Base-by-base conservation (phyloP, 306 rosid species). In the Adenanthera pavonina region DNA sequence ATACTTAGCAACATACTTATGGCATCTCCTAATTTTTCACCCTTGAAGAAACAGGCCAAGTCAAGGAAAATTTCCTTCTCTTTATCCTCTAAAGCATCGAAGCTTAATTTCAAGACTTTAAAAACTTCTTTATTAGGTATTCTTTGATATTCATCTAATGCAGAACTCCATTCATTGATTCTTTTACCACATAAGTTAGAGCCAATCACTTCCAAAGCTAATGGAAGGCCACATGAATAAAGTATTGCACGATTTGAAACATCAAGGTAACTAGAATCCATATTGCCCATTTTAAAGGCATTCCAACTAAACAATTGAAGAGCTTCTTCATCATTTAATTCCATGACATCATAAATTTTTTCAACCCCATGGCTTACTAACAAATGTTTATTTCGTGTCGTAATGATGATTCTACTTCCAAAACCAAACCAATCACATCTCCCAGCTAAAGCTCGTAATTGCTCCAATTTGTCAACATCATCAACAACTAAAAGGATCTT, bases 261-360 rank as follows among this genome's bases (percentile, higher is more conserved):
- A 0, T 41, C 44, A 8, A 14, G 10, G 46, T 6, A 59, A 46
- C 49, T 12, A 1, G 0, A n/a, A 25, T 57, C 30, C 17, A 53
- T 64, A 47, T 35, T 65, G 15, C 6, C 3, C 7, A 0, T 38
- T 48, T 40, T 78, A 51, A 78, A 66, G 10, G 82, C 75, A 10
- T 52, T 10, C 82, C 82, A 51, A 69, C 54, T 12, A 38, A 78
- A 16, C 17, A 78, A 43, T 19, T 78, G 33, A 49, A 78, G 75
- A 47, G 82, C 64, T 11, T 51, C 43, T 2, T 40, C 2, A 2
- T 33, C 2, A 77, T 17, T 30, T 6, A 77, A 15, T 64, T 33
- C 49, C 48, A 4, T 0, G 0, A 65, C 73, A 38, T 77, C 5
- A 35, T 61, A 48, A 4, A 15, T 64, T 3, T 2, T 16, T 8